phyloP scores from a whole-genome alignment of 352 stramenopile species.

The Globisporangium orthogonon region DNA sequence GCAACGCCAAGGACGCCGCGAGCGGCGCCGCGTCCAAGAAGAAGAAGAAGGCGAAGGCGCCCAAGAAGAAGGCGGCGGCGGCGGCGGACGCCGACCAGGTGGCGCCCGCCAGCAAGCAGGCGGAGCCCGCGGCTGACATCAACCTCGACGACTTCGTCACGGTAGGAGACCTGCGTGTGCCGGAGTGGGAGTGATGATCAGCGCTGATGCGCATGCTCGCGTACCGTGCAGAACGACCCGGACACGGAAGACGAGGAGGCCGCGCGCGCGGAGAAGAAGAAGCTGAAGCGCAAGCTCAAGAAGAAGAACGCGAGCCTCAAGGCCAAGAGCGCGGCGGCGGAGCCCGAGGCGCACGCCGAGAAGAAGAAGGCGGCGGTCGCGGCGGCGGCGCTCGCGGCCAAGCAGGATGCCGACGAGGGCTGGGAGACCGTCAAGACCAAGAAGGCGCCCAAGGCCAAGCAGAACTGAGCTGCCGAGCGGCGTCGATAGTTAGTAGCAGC shows the following conservation, averaged over 20 bases:
- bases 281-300: constrained; percentile 77
- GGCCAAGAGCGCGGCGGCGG: constrained; percentile 17
- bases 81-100: constrained; percentile 12
- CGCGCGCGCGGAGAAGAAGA: constrained; percentile 70
- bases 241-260: constrained; percentile 80
- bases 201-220: neutral
- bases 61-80: constrained; percentile 15
- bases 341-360: constrained; percentile 34
- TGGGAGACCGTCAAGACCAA: constrained; percentile 79
- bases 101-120: constrained; percentile 14
- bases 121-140: constrained; percentile 29
- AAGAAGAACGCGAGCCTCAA: constrained; percentile 75
- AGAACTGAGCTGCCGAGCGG: constrained; percentile 26
- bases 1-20: constrained; percentile 21
- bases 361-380: constrained; percentile 40
- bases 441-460: constrained; percentile 46
- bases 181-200: neutral
- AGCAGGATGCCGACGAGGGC: constrained; percentile 69
- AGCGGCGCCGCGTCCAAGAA: constrained; percentile 43
- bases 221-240: constrained; percentile 38
- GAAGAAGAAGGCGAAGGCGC: constrained; percentile 52
- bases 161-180: constrained; percentile 5
- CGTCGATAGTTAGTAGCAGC: neutral
- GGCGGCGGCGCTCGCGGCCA: constrained; percentile 20
- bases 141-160: constrained; percentile 70